Conservation (phyloP, 352 stramenopile genomes). For the Phytopythium boreale region DNA sequence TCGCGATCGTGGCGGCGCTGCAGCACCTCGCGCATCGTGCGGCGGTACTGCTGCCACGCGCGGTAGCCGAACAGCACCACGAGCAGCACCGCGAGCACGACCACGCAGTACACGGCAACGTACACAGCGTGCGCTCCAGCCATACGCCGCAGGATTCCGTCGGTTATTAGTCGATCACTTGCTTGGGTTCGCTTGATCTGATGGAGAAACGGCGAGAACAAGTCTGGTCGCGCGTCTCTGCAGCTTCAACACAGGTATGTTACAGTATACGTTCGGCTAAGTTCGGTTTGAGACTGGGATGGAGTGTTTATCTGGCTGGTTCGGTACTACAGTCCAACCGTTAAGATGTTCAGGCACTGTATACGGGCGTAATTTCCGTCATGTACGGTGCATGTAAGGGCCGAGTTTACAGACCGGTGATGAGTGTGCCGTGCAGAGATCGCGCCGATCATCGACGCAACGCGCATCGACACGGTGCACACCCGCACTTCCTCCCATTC, state of each 20-base stretch:
- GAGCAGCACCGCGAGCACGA: conserved; percentile 27
- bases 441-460: background rate
- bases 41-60: conserved; percentile 22
- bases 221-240: background rate
- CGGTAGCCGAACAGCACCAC: conserved; percentile 21
- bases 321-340: too few relatives aligned
- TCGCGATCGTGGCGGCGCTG: conserved; percentile 27
- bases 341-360: too few relatives aligned
- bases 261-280: background rate
- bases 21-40: conserved; percentile 21
- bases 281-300: too few relatives aligned
- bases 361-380: too few relatives aligned
- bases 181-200: background rate
- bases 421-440: background rate
- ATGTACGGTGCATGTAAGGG: too few relatives aligned
- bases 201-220: background rate
- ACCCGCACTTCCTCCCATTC: too few relatives aligned
- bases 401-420: too few relatives aligned
- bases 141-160: background rate
- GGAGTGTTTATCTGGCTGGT: background rate
- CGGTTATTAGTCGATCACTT: background rate
- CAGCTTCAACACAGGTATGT: background rate
- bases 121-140: conserved; percentile 15
- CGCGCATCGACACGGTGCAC: background rate
- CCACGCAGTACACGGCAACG: conserved; percentile 27